Evolutionary conservation across 805 yeast genomes (phyloP).

Genomic region (Maudiozyma turicensis): DNA sequence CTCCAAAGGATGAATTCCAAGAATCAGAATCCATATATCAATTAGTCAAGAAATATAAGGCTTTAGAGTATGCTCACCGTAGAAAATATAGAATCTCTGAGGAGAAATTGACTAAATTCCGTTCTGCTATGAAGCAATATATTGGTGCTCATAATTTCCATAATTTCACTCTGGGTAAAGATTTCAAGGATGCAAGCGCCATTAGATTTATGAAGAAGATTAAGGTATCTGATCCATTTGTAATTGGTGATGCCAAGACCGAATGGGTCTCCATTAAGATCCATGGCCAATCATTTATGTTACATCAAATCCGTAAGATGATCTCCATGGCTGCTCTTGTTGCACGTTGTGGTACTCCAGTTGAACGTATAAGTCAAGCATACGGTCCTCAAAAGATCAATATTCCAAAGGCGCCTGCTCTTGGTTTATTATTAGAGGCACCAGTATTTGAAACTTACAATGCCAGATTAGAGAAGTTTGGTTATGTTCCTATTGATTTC

Average conservation of each 20-base stretch:
- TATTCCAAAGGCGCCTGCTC: conserved; percentile 95
- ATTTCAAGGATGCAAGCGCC: conserved; percentile 77
- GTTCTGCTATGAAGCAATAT: conserved; percentile 61
- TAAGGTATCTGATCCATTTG: conserved; percentile 77
- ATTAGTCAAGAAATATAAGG: conserved; percentile 44
- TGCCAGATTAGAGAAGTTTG: conserved; percentile 56
- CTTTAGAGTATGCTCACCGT: conserved; percentile 56
- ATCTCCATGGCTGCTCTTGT: conserved; percentile 87
- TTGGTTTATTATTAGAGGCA: conserved; percentile 80
- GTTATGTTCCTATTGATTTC: conserved; percentile 69
- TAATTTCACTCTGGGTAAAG: conserved; percentile 76
- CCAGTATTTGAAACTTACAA: conserved; percentile 90
- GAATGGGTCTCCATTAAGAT: conserved; percentile 95
- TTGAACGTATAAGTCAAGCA: conserved; percentile 64
- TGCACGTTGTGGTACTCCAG: conserved; percentile 79
- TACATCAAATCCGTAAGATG: conserved; percentile 97
- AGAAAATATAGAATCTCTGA: conserved; percentile 56
- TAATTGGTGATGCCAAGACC: conserved; percentile 80
- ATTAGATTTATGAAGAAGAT: conserved; percentile 72
- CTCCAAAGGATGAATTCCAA: conserved; percentile 31
- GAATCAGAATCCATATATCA: conserved; percentile 31
- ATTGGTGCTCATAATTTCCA: conserved; percentile 89
- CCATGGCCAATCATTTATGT: conserved; percentile 97
- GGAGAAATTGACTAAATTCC: conserved; percentile 52
- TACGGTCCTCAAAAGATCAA: conserved; percentile 68